Evolutionary conservation across 441 rosid genomes (phyloP), one percentile per base, ranked within the genome.

Genomic region (Erysimum pusillum): DNA sequence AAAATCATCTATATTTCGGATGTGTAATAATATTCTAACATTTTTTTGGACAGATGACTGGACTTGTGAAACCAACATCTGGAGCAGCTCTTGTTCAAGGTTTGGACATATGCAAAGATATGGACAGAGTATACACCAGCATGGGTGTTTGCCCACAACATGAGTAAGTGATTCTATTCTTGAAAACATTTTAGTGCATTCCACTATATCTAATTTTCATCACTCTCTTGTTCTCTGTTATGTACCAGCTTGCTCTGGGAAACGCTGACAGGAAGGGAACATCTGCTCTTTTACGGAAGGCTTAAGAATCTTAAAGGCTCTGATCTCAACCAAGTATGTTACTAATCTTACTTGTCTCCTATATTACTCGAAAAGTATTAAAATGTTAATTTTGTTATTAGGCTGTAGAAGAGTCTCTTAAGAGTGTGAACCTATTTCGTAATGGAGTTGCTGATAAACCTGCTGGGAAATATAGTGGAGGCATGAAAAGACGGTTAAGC

Each of bases 121-220:
- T 96, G 97, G 94, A 90, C 62, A 81, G 79, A 76, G 86, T 93
- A 53, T 93, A 93, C 77, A 90, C 93, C 54, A 87, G 90, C 82
- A 96, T 96, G 97, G 99, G 99, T 4, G 99, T 96, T 39, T 96
- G 99, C 82, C 99, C 98, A 5, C 99, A 96, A 80, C 93, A 93
- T 5, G 92, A 61, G 65, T 60, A 7, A 38, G 48, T 61, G 41
- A 61, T 12, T 1, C 0, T 18, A 11, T 20, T 18, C 7, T 6
- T 38, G 0, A 12, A 17, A 38, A 36, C 28, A 17, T 3, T 6
- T 60, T 7, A 11, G 18, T 22, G 18, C 58, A 14, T 36, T 28
- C 31, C 31, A 28, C 9, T 52, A 14, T 8, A 9, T 36, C 25
- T 53, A 65, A 17, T 18, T 59, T 59, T 11, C 72, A 11, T 41